These are phyloP conservation scores for Aspergillus vadensis DNA, from an alignment of 2,329 filamentous ascomycete species.

Conservation along the genomic window DNA sequence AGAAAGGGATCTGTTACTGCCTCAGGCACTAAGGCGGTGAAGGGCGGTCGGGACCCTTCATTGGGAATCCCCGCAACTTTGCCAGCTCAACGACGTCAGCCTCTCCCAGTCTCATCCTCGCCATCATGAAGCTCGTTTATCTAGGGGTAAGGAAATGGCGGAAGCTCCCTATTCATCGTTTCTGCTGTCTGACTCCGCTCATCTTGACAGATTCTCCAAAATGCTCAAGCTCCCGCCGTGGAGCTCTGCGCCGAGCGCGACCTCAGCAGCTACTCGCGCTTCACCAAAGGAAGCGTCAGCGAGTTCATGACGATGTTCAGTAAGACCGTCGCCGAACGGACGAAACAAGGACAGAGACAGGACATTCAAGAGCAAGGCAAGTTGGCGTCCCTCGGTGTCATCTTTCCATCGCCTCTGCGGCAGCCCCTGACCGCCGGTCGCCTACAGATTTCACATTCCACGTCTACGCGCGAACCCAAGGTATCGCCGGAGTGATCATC, in stretches of 20 bases:
- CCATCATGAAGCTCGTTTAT: slow-evolving; percentile 81
- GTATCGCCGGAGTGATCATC: slow-evolving; percentile 75
- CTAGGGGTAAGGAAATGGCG: slow-evolving; percentile 68
- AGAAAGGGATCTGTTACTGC: not conserved
- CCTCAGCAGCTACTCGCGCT: slow-evolving; percentile 74
- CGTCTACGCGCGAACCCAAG: slow-evolving; percentile 70
- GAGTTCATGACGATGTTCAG: slow-evolving; percentile 83
- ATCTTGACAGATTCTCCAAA: slow-evolving; percentile 71
- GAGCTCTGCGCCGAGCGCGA: slow-evolving; percentile 79
- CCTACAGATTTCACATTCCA: slow-evolving; percentile 59
- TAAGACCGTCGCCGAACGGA: slow-evolving; percentile 85
- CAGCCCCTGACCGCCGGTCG: slow-evolving; percentile 10
- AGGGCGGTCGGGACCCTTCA: not conserved
- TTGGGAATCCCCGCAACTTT: slow-evolving; percentile 5
- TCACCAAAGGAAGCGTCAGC: slow-evolving; percentile 65
- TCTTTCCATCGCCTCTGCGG: not conserved
- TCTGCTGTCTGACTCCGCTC: not conserved
- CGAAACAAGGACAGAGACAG: slow-evolving; percentile 76
- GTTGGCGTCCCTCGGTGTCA: slow-evolving; percentile 12
- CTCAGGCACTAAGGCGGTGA: slow-evolving; percentile 9
- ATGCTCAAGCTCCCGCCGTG: slow-evolving; percentile 72
- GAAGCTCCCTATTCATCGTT: slow-evolving; percentile 7
- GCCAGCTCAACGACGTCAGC: slow-evolving; percentile 19
- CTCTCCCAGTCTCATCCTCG: slow-evolving; percentile 22
- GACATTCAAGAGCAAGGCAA: slow-evolving; percentile 65